phyloP scores from a whole-genome alignment of 805 yeast species.

The Maudiozyma turicensis region DNA sequence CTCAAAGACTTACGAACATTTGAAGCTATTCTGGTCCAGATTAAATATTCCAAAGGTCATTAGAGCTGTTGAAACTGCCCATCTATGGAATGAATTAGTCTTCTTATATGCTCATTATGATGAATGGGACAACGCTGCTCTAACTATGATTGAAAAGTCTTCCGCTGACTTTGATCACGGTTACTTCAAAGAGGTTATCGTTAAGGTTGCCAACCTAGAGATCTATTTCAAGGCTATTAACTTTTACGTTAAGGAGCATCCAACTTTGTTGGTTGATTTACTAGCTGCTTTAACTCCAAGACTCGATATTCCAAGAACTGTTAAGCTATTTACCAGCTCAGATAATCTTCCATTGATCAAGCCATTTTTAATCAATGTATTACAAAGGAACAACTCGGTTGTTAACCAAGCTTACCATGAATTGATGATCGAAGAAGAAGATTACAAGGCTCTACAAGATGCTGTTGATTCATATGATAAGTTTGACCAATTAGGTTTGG shows the following conservation, averaged over 20 bases:
- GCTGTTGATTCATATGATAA: conserved; percentile 85
- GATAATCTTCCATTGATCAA: conserved; percentile 94
- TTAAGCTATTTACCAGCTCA: conserved; percentile 85
- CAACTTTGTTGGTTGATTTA: conserved; percentile 79
- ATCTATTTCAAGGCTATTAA: conserved; percentile 95
- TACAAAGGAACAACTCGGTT: conserved; percentile 79
- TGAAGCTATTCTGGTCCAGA: conserved; percentile 96
- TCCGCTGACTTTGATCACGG: conserved; percentile 88
- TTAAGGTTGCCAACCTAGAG: conserved; percentile 91
- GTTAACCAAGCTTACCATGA: conserved; percentile 96
- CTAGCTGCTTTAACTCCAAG: conserved; percentile 77
- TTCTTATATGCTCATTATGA: conserved; percentile 97
- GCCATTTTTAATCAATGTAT: conserved; percentile 86
- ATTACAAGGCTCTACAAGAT: conserved; percentile 77
- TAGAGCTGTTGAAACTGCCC: conserved; percentile 86
- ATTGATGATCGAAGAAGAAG: conserved; percentile 91
- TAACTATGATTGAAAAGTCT: conserved; percentile 91
- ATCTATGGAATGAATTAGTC: conserved; percentile 91
- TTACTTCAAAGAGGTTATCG: conserved; percentile 88
- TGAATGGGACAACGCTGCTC: conserved; percentile 98
- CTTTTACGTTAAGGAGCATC: conserved; percentile 88
- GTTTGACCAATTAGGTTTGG: conserved; percentile 86
- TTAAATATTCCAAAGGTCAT: conserved; percentile 95
- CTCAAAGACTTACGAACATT: conserved; percentile 86
- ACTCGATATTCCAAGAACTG: conserved; percentile 89